Conservation (phyloP, 169 alveolate species). For the Eimeria sp. region DNA sequence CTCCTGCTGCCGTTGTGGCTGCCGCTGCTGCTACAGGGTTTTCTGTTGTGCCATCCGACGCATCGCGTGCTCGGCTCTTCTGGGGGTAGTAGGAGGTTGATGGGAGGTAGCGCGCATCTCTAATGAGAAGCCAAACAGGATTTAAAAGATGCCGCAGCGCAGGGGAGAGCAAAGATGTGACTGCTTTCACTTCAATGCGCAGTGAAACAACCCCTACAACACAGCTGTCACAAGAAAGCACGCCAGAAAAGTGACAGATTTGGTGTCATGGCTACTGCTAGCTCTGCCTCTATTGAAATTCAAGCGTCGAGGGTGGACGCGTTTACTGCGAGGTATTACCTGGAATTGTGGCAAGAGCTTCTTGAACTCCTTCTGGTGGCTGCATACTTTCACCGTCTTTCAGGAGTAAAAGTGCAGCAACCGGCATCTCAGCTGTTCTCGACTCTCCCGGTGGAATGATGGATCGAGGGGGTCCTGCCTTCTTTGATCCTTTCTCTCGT, state of each 20-base stretch:
- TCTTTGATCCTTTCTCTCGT: neutral
- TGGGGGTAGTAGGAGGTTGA: neutral
- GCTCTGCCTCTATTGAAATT: neutral
- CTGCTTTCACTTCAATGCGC: conserved; percentile 20
- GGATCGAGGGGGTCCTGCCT: conserved; percentile 21
- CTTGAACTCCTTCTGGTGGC: conserved; percentile 36
- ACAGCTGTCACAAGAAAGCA: conserved; percentile 10
- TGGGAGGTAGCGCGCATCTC: conserved; percentile 45
- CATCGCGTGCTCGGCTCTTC: neutral
- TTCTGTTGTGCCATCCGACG: neutral
- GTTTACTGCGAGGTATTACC: neutral
- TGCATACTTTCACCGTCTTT: conserved; percentile 30
- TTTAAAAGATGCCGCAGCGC: conserved; percentile 55
- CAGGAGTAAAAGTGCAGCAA: conserved; percentile 15
- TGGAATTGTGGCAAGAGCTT: conserved; percentile 20
- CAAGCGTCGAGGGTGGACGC: neutral
- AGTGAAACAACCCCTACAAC: conserved; percentile 39
- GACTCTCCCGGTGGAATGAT: conserved; percentile 49
- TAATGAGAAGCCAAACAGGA: conserved; percentile 65
- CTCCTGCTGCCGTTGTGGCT: neutral
- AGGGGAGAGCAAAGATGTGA: conserved; percentile 43
- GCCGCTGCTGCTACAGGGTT: neutral
- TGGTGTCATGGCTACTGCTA: neutral
- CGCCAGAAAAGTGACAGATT: neutral
- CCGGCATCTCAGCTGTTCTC: conserved; percentile 48